Percentiles rank a stretch among this genome's conserved stretches.
Conservation (phyloP, 192 early-diverging fungal species). For the Glomus cerebriforme region DNA sequence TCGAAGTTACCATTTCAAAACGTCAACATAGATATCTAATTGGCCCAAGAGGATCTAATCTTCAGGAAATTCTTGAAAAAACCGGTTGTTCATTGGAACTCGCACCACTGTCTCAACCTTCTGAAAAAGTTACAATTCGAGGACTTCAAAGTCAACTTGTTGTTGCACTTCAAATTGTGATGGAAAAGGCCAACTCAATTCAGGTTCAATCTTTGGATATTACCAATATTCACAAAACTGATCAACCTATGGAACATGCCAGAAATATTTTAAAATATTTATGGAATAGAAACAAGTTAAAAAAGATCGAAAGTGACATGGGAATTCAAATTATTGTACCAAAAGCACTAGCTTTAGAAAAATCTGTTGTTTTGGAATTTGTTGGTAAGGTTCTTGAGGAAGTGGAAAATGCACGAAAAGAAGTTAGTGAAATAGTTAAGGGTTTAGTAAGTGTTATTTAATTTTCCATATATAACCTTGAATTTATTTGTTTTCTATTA, state of each 20-base stretch:
- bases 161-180: conserved; percentile 74
- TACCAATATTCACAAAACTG: conserved; percentile 51
- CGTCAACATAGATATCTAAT: conserved; percentile 92
- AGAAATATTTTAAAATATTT: conserved; percentile 76
- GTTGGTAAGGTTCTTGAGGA: conserved; percentile 67
- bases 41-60: conserved; percentile 73
- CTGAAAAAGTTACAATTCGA: conserved; percentile 77
- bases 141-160: conserved; percentile 73
- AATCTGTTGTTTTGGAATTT: conserved; percentile 70
- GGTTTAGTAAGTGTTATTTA: conserved; percentile 51
- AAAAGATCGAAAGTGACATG: conserved; percentile 76
- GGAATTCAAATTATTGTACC: conserved; percentile 63
- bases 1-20: conserved; percentile 79
- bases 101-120: conserved; percentile 66
- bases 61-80: conserved; percentile 81
- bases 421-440: conserved; percentile 55
- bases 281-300: conserved; percentile 67
- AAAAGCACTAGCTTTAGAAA: conserved; percentile 45
- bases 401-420: conserved; percentile 64
- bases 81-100: conserved; percentile 90
- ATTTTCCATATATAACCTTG: conserved; percentile 5
- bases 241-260: conserved; percentile 57
- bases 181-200: conserved; percentile 81
- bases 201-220: conserved; percentile 75
- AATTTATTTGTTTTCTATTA: background rate